Evolutionary conservation across 83 land plant genomes (phyloP), one percentile per base, ranked within the genome.

Genomic region (Picea mariana): DNA sequence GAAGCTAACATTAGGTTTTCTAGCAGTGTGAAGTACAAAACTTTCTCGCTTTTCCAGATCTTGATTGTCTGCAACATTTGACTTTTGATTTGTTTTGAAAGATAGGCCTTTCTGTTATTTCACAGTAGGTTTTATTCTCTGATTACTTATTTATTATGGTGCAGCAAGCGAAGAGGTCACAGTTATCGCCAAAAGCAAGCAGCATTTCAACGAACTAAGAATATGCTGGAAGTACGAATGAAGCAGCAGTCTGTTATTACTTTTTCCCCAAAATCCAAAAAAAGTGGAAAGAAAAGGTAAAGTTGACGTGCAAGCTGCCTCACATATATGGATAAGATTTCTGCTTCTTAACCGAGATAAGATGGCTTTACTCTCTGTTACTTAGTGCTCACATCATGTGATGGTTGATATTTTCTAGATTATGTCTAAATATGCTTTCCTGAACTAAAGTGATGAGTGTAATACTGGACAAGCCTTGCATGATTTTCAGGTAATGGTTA

Each of bases 161-260:
- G 78, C 89, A 89, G 91, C 81, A 87, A 91, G 77, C 84, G 91
- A 77, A 85, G 84, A 68, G 85, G 91, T 62, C 60, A 85, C 81
- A 87, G 66, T 76, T 79, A 81, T 6, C 89, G 89, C 13, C 88
- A 84, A 64, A 91, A 87, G 68, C 85, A 83, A 38, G 91, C 85
- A 24, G 91, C 89, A 18, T 79, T 87, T 83, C 80, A 79, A 49
- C 87, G 86, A 66, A 72, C 86, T 16, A 86, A 85, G 21, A 85
- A 60, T 81, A 88, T 65, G 82, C 60, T 92, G 55, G 91, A 87
- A 82, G 77, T 67, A 60, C 81, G 78, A 79, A 31, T 81, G 69
- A 83, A 79, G 58, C 85, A 84, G 72, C 62, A 62, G 4, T 75
- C 81, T 67, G 72, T 65, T 52, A 15, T 75, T 31, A 75, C 78